These are phyloP conservation scores for Corynespora cassiicola DNA, from an alignment of 2,329 filamentous ascomycete species.

Conservation along the genomic window DNA sequence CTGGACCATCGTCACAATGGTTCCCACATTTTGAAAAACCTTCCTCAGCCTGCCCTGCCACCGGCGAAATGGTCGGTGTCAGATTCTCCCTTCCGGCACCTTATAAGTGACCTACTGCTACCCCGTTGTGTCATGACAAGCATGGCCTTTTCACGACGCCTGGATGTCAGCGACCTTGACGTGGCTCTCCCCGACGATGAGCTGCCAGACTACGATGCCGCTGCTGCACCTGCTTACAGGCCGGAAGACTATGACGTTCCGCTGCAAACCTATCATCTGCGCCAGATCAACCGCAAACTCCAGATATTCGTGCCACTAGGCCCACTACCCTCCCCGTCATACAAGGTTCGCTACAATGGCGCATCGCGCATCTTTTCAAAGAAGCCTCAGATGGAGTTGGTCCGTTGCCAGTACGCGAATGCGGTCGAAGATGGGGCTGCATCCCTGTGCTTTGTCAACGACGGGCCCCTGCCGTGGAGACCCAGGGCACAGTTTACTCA, in stretches of 20 bases:
- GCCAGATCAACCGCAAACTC: constrained; percentile 29
- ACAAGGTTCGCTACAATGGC: constrained; percentile 31
- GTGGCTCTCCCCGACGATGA: constrained; percentile 27
- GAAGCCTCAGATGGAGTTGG: constrained; percentile 39
- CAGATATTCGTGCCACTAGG: constrained; percentile 31
- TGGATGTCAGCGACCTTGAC: constrained; percentile 21
- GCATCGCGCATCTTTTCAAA: constrained; percentile 36
- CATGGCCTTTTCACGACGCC: constrained; percentile 24
- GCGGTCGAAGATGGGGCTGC: constrained; percentile 28
- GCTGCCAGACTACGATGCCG: constrained; percentile 31
- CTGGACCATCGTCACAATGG: no score
- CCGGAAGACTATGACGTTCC: constrained; percentile 19
- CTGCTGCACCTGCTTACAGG: constrained; percentile 30
- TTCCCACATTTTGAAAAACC: no score
- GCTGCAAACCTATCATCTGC: constrained; percentile 26
- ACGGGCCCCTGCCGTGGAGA: constrained; percentile 40
- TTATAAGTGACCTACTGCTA: background rate
- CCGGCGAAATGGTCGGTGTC: no score
- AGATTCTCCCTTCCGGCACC: constrained; percentile 6
- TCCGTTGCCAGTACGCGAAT: constrained; percentile 21
- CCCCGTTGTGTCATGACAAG: no score
- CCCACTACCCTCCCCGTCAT: constrained; percentile 20
- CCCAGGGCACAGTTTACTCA: constrained; percentile 36
- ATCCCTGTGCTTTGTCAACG: constrained; percentile 31
- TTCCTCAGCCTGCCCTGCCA: no score